Evolutionary conservation across 495 filamentous ascomycete genomes (phyloP).

Genomic region (Penicillium subrubescens): DNA sequence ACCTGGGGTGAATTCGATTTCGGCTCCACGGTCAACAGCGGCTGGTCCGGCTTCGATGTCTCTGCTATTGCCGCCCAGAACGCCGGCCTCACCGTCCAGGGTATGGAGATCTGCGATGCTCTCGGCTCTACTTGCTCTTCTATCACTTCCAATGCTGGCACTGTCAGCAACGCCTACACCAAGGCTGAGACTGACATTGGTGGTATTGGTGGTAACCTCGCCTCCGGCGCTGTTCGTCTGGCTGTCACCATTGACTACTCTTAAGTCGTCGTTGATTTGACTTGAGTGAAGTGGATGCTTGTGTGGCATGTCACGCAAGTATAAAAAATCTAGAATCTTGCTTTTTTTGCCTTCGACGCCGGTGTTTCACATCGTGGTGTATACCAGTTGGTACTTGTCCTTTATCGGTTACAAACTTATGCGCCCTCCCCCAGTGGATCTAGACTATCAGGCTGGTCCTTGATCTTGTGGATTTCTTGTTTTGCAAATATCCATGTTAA

Average conservation of each 20-base stretch:
- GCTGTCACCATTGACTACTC: conserved; percentile 33
- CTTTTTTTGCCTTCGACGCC: not conserved
- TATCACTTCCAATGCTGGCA: conserved; percentile 28
- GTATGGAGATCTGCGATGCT: conserved; percentile 39
- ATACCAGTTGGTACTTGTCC: conserved; percentile 23
- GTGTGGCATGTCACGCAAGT: conserved; percentile 4
- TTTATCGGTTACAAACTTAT: not conserved
- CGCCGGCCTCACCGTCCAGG: conserved; percentile 33
- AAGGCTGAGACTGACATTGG: conserved; percentile 34
- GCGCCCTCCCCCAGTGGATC: conserved; percentile 15
- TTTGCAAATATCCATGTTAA: conserved; percentile 2
- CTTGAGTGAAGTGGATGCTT: conserved; percentile 14
- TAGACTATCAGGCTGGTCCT: conserved; percentile 30
- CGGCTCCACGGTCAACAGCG: conserved; percentile 34
- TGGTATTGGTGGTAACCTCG: conserved; percentile 45
- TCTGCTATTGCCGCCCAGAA: conserved; percentile 42
- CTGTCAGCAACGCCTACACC: conserved; percentile 43
- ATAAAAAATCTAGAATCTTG: conserved; percentile 6
- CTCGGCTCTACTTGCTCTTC: conserved; percentile 33
- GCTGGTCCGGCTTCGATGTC: conserved; percentile 48
- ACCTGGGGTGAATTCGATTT: conserved; percentile 53
- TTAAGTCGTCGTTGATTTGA: not conserved
- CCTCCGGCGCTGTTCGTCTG: conserved; percentile 32
- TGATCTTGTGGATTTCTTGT: conserved; percentile 9
- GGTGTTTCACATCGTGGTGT: conserved; percentile 13